Evolutionary conservation across 306 rosid species (phyloP).

Genomic region (Quercus ilex): DNA sequence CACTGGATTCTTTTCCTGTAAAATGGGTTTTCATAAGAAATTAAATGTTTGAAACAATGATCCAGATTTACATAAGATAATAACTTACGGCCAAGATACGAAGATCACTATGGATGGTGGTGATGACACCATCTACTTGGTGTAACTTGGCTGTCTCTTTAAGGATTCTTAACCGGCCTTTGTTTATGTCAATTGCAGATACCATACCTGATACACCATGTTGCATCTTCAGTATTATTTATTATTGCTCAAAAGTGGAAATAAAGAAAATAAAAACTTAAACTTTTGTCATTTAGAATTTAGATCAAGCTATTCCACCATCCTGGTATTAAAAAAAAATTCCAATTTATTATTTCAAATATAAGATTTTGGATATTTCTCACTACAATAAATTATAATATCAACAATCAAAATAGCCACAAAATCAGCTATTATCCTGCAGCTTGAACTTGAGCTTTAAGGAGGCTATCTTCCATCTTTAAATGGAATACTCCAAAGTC

Average conservation of each 20-base stretch:
- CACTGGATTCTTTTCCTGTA: slow-evolving; percentile 45
- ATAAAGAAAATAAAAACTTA: not conserved
- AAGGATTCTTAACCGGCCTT: slow-evolving; percentile 79
- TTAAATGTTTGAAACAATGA: not conserved
- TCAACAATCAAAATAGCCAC: not conserved
- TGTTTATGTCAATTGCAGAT: slow-evolving; percentile 65
- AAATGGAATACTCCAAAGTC: not conserved
- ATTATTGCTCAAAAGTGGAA: not conserved
- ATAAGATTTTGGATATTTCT: not conserved
- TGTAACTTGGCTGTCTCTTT: slow-evolving; percentile 80
- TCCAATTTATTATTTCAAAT: not conserved
- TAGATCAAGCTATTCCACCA: not conserved
- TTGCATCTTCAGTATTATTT: slow-evolving; percentile 5
- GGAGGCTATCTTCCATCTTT: not conserved
- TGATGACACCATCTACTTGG: slow-evolving; percentile 63
- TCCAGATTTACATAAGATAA: not conserved
- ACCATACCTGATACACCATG: slow-evolving; percentile 56
- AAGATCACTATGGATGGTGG: slow-evolving; percentile 62
- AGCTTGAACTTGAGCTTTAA: not conserved
- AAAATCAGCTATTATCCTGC: not conserved
- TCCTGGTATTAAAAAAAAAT: too few relatives aligned
- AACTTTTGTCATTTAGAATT: not conserved
- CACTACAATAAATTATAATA: not conserved
- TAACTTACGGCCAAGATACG: slow-evolving; percentile 55
- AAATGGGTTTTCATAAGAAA: slow-evolving; percentile 15